A percentile compares a stretch with the other conserved stretches of the same genome.
These are phyloP conservation scores for Pelargonium australe DNA, from an alignment of 441 rosid genomes.

Conservation along the genomic window DNA sequence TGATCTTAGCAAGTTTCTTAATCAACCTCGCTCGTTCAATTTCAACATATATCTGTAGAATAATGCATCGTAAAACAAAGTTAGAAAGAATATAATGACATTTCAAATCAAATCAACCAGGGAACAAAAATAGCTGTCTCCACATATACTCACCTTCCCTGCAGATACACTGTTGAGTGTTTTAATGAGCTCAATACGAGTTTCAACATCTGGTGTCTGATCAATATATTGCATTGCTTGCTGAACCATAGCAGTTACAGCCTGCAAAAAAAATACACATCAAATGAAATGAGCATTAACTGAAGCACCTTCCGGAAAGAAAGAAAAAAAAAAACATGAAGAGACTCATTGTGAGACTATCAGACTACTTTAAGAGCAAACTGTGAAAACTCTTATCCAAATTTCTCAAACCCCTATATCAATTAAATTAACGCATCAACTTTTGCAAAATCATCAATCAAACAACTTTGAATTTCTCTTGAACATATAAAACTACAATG, in stretches of 20 bases:
- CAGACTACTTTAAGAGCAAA: background rate
- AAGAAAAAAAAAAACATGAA: background rate
- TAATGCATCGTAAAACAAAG: background rate
- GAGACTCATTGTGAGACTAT: background rate
- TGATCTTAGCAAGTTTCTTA: constrained; percentile 89
- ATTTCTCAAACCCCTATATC: background rate
- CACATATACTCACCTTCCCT: constrained; percentile 59
- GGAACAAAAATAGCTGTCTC: background rate
- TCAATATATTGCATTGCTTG: constrained; percentile 95
- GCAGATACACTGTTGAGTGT: constrained; percentile 81
- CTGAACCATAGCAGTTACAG: constrained; percentile 93
- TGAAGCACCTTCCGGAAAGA: background rate
- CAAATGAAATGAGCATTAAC: background rate
- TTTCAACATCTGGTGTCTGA: constrained; percentile 81
- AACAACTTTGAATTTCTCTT: too few relatives aligned
- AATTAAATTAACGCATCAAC: background rate
- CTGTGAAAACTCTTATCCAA: background rate
- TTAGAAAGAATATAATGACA: background rate
- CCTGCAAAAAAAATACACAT: constrained; percentile 36
- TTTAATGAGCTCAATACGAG: constrained; percentile 80
- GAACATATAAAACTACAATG: too few relatives aligned
- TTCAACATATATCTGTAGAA: constrained; percentile 80
- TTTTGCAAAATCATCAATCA: too few relatives aligned
- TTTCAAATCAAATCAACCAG: background rate
- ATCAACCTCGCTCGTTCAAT: constrained; percentile 91